Conservation (phyloP, 306 rosid species). For the Begonia loranthoides region DNA sequence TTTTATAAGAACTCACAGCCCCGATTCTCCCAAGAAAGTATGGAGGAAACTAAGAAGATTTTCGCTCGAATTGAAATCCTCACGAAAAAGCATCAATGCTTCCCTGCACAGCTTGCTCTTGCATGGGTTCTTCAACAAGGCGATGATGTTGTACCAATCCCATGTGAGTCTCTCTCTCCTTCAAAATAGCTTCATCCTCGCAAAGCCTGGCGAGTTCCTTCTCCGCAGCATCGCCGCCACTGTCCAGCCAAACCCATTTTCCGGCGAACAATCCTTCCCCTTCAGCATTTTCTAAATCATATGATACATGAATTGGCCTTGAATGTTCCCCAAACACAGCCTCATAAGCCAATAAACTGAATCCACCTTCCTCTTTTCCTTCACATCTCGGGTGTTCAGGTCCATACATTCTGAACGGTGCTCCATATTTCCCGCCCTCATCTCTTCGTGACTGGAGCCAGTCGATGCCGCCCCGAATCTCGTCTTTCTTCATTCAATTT, state of each 20-base stretch:
- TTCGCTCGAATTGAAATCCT: slow-evolving; percentile 37
- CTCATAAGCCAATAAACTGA: slow-evolving; percentile 14
- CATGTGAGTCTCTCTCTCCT: slow-evolving; percentile 14
- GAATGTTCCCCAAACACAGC: slow-evolving; percentile 18
- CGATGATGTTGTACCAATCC: slow-evolving; percentile 43
- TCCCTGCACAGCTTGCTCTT: slow-evolving; percentile 51
- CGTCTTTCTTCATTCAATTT: slow-evolving; percentile 20
- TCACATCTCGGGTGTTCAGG: slow-evolving; percentile 20
- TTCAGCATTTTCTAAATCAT: slow-evolving; percentile 33
- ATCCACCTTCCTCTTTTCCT: not conserved
- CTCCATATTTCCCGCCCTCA: slow-evolving; percentile 16
- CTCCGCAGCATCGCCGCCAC: slow-evolving; percentile 36
- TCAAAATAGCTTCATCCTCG: slow-evolving; percentile 30
- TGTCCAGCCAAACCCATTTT: slow-evolving; percentile 34
- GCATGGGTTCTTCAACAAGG: slow-evolving; percentile 68
- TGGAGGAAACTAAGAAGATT: slow-evolving; percentile 32
- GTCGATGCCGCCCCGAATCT: slow-evolving; percentile 19
- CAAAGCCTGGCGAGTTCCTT: slow-evolving; percentile 22
- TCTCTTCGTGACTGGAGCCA: slow-evolving; percentile 29
- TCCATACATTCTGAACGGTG: slow-evolving; percentile 32
- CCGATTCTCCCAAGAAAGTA: slow-evolving; percentile 35
- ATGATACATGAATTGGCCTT: slow-evolving; percentile 43
- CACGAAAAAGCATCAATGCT: slow-evolving; percentile 28
- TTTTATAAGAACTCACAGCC: slow-evolving; percentile 29
- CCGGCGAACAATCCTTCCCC: slow-evolving; percentile 46